Evolutionary conservation across 2,329 filamentous ascomycete species (phyloP), one percentile per base, ranked within the genome.

Genomic region (Rutstroemia sp.): DNA sequence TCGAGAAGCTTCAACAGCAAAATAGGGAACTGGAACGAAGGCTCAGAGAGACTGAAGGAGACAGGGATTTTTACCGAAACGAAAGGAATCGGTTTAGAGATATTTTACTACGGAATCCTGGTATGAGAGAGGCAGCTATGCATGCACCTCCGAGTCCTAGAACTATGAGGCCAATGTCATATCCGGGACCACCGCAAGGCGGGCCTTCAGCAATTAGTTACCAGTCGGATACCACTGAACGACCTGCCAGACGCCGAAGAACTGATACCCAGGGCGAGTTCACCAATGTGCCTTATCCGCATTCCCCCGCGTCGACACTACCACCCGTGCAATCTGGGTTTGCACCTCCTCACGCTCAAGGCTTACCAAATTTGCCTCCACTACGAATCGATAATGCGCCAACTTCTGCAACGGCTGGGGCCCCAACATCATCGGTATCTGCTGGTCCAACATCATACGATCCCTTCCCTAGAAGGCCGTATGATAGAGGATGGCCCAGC

Each of bases 71-170:
- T 68, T 92, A 92, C 68, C 80, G 83, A 47, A 75, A 76, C 8
- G 88, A 94, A 64, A 78, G 88, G 50, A 86, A 91, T 65, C 81
- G 87, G 49, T 79, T 92, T 60, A 78, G 83, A 51, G 81, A 85
- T n/a, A 72, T 89, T 36, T 75, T 90, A 1, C 72, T 78, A 49
- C 78, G 81, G 60, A 81, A 81, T 4, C 79, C 83, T 2, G 77
- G 78, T 30, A 77, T 80, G 61, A 76, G 76, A 62, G 75, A 81
- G 36, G 72, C 76, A 51, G 79, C 77, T 4, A 75, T 75, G 54
- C 72, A 75, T 50, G 77, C 75, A 4, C 79, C 78, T 7, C 73
- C 74, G n/a, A 83, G 78, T 64, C 80, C 81, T 16, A 63, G 61
- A 23, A 57, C 61, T 12, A 61, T 63, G 57, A 58, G 64, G 42